Base-by-base conservation (phyloP, 139 green algal species). In the Chlamydomonas sp. region DNA sequence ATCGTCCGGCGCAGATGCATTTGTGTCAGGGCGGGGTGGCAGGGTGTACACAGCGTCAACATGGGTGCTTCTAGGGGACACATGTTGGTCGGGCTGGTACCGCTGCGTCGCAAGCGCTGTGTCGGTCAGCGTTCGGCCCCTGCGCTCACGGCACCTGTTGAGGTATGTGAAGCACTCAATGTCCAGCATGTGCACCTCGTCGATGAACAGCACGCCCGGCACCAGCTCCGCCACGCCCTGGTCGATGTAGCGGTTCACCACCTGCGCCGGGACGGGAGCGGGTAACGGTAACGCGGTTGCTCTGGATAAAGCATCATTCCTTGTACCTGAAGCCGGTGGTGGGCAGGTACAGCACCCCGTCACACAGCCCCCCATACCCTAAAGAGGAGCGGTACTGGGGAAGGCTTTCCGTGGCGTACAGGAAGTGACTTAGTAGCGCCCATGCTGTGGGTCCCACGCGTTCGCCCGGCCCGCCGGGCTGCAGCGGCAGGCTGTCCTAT, bases 111-210 rank as follows among this genome's bases (percentile, higher is more conserved):
- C 31, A 49, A 49, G 31, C 31, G 31, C 31, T 49, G 31, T 49
- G 31, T 49, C 31, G 31, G 31, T 49, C 31, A 49, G 31, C 31
- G 31, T 49, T 49, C 31, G 31, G 31, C n/a, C 73, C 73, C 31
- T 20, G 5, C n/a, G 10, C 49, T 14, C n/a, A 3, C 59, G 31
- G 3, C 78, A 85, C 31, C 96, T 89, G 92, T 99, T 99, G 20
- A 99, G 94, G 92, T 97, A 99, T 14, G 98, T 99, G 94, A 99
- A 99, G 93, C 97, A 99, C 94, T 99, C 98, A 59, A 99, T 99
- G 94, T 99, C 96, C 83, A 99, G 93, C 97, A 99, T 99, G 95
- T 99, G 97, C 80, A 99, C 97, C 94, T 99, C 98, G 84, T 99
- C 98, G 31, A 99, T 97, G 92, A 99, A 99, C 63, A 99, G 93